A percentile compares a stretch with the other conserved stretches of the same genome.
Conservation (phyloP, 495 filamentous ascomycete genomes). For the Penicillium salamii region DNA sequence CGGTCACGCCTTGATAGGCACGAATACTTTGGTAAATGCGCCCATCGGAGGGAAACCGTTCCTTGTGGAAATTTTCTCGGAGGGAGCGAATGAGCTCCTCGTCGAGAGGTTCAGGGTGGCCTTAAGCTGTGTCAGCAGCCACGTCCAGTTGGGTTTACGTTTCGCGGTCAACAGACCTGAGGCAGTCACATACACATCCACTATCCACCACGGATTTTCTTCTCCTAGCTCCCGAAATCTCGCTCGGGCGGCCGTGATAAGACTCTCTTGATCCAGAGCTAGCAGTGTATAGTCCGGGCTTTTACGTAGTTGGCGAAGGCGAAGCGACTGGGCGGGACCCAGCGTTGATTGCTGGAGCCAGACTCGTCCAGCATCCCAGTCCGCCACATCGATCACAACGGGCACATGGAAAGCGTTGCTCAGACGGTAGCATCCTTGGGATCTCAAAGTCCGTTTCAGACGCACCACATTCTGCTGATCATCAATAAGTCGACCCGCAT, state of each 20-base stretch:
- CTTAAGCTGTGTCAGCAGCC: no score
- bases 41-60: neutral
- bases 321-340: neutral
- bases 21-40: neutral
- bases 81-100: neutral
- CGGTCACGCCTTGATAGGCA: neutral
- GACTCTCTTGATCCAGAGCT: neutral
- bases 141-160: no score
- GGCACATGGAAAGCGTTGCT: constrained; percentile 3
- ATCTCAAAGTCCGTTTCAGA: neutral
- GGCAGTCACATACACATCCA: constrained; percentile 1
- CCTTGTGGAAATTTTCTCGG: neutral
- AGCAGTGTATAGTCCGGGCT: neutral
- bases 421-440: constrained; percentile 7
- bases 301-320: neutral
- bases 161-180: neutral
- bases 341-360: neutral
- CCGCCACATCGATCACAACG: neutral
- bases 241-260: neutral
- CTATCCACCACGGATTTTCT: neutral
- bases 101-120: neutral
- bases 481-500: neutral
- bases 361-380: neutral
- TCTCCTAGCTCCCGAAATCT: neutral
- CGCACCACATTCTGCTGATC: neutral